A percentile compares a stretch with the other conserved stretches of the same genome.
Evolutionary conservation across 140 eudicot species (phyloP).

Genomic region (Eryngium alpinum): DNA sequence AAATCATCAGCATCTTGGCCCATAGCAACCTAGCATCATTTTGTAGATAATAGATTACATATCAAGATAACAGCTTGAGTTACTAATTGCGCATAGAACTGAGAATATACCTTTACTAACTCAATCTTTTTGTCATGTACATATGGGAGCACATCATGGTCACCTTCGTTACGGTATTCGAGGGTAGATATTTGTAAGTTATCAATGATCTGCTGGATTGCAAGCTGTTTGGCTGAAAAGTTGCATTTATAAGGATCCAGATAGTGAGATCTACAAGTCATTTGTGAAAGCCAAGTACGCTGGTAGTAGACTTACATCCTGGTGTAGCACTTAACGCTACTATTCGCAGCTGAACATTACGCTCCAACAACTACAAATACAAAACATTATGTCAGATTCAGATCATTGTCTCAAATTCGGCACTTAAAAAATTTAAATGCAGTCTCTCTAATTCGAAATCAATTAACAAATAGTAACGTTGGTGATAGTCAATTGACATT

Average conservation of each 20-base stretch:
- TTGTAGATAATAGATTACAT: not conserved
- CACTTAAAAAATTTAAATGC: too few relatives aligned
- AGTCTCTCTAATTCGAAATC: too few relatives aligned
- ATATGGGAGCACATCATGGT: slow-evolving; percentile 67
- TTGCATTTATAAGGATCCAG: slow-evolving; percentile 23
- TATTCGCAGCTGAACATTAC: slow-evolving; percentile 66
- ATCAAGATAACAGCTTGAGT: not conserved
- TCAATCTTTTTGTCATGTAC: slow-evolving; percentile 66
- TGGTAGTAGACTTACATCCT: slow-evolving; percentile 58
- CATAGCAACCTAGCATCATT: slow-evolving; percentile 71
- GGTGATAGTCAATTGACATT: too few relatives aligned
- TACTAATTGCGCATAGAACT: not conserved
- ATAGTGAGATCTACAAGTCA: slow-evolving; percentile 2
- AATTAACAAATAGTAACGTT: too few relatives aligned
- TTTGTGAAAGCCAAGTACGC: not conserved
- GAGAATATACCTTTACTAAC: slow-evolving; percentile 51
- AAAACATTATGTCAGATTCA: not conserved
- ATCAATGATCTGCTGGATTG: slow-evolving; percentile 66
- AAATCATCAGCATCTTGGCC: slow-evolving; percentile 65
- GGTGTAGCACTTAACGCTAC: slow-evolving; percentile 93
- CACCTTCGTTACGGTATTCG: slow-evolving; percentile 75
- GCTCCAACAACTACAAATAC: slow-evolving; percentile 59
- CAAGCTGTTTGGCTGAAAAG: slow-evolving; percentile 48
- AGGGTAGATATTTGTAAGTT: slow-evolving; percentile 78
- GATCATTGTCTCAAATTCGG: too few relatives aligned